Base-by-base conservation (phyloP, 805 yeast genomes). In the Torulaspora gathmanii region DNA sequence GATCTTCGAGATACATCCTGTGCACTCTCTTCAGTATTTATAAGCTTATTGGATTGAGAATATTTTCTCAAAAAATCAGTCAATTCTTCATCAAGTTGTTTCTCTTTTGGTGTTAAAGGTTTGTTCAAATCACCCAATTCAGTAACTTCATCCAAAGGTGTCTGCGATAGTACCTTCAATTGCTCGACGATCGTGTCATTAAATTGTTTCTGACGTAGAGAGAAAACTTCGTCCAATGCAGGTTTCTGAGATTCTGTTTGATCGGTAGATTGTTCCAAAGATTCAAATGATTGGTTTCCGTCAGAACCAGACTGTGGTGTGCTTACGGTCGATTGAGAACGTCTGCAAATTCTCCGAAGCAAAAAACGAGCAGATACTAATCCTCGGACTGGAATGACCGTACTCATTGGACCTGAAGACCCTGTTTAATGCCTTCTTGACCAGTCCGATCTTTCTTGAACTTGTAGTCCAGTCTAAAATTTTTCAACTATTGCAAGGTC, bases 31-130 rank as follows among this genome's bases (percentile, higher is more conserved):
- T 51, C 50, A 12, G 50, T 54, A 33, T 50, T 53, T 16, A 56
- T 33, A 8, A 54, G 42, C 34, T 52, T 51, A 36, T 54, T 60
- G 10, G 31, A 40, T 28, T 52, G 51, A 5, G 64, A 51, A 44
- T 56, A 63, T 42, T 58, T 59, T 20, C 52, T 55, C 17, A 63
- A 46, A 38, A 64, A 63, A 2, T 49, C 52, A 10, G 60, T 52
- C 16, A 64, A 44, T 45, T 62, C 63, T 28, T 56, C 58, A 45
- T 64, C 67, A 40, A 63, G 42, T 35, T 56, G 63, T 29, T 58
- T 51, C 49, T 63, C 69, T 37, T 56, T 62, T 19, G 43, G 49
- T 15, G 58, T 48, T 25, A 57, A 45, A 5, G 53, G 54, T 31
- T 41, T 34, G 17, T 50, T 37, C 29, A 57, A 37, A 5, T 51